A percentile compares a stretch with the other conserved stretches of the same genome.
Conservation (phyloP, 2,329 filamentous ascomycete species). For the Colletotrichum theobromicola region DNA sequence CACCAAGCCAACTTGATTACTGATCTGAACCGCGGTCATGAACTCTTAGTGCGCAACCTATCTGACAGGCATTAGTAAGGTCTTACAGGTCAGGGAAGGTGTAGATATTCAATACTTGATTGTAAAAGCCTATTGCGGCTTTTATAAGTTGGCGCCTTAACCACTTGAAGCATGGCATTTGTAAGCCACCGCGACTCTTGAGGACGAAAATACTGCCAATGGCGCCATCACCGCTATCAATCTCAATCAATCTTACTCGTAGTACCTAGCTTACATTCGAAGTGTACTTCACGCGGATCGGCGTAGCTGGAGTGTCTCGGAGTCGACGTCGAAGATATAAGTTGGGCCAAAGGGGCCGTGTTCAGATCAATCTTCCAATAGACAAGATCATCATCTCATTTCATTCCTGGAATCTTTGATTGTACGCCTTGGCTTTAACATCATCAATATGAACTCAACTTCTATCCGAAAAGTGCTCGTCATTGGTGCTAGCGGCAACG, state of each 20-base stretch:
- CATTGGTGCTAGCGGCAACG: neutral
- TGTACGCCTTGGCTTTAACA: neutral
- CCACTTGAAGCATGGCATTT: neutral
- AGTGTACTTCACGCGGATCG: neutral
- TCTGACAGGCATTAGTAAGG: neutral
- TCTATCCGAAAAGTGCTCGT: neutral
- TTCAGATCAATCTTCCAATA: neutral
- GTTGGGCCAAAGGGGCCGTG: neutral
- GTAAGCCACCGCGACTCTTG: neutral
- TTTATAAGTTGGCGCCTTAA: neutral
- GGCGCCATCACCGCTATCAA: neutral
- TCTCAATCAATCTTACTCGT: neutral
- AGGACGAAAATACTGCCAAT: neutral
- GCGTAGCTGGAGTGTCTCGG: neutral
- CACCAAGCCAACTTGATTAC: neutral
- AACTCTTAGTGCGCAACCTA: neutral
- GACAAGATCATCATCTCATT: neutral
- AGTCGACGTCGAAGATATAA: neutral
- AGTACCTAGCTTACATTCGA: neutral
- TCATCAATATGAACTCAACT: neutral
- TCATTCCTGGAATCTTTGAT: neutral
- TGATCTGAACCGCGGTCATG: neutral
- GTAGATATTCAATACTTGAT: neutral
- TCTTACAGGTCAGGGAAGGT: neutral
- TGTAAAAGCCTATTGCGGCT: neutral